Conservation (phyloP, 2,329 filamentous ascomycete species). For the Trichoderma lentiforme region DNA sequence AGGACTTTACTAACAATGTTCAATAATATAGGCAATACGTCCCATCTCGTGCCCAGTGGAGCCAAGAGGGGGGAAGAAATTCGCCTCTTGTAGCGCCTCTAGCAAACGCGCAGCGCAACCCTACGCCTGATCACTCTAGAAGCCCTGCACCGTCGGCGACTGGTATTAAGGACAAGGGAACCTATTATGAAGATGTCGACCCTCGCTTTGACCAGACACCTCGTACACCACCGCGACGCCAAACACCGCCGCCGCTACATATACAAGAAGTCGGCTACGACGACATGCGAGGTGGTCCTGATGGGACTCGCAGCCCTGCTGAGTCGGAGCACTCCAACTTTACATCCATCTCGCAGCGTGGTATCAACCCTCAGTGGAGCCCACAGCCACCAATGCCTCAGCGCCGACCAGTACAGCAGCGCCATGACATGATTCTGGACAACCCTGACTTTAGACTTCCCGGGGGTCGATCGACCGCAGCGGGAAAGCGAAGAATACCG, state of each 20-base stretch:
- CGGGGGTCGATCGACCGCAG: slow-evolving; percentile 33
- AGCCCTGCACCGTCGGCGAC: slow-evolving; percentile 33
- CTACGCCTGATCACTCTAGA: slow-evolving; percentile 35
- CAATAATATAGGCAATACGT: slow-evolving; percentile 45
- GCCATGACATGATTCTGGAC: slow-evolving; percentile 70
- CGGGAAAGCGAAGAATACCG: slow-evolving; percentile 29
- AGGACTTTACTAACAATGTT: neutral
- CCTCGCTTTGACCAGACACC: slow-evolving; percentile 63
- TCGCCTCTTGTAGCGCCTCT: slow-evolving; percentile 48
- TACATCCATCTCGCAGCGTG: slow-evolving; percentile 84
- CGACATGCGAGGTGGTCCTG: slow-evolving; percentile 51
- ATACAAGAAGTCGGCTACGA: slow-evolving; percentile 51
- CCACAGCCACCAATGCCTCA: slow-evolving; percentile 46
- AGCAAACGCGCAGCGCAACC: slow-evolving; percentile 34
- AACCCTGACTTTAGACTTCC: slow-evolving; percentile 86
- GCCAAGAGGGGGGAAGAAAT: slow-evolving; percentile 38
- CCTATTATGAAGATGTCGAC: slow-evolving; percentile 92
- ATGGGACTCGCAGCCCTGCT: slow-evolving; percentile 64
- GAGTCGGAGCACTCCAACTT: slow-evolving; percentile 81
- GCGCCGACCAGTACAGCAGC: slow-evolving; percentile 49
- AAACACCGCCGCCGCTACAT: slow-evolving; percentile 13
- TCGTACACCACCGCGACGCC: slow-evolving; percentile 23
- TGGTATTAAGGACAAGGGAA: slow-evolving; percentile 33
- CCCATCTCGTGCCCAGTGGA: slow-evolving; percentile 57
- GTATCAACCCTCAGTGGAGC: slow-evolving; percentile 85